Evolutionary conservation across 495 filamentous ascomycete species (phyloP), one percentile per base, ranked within the genome.

Genomic region (Penicillium lividum): DNA sequence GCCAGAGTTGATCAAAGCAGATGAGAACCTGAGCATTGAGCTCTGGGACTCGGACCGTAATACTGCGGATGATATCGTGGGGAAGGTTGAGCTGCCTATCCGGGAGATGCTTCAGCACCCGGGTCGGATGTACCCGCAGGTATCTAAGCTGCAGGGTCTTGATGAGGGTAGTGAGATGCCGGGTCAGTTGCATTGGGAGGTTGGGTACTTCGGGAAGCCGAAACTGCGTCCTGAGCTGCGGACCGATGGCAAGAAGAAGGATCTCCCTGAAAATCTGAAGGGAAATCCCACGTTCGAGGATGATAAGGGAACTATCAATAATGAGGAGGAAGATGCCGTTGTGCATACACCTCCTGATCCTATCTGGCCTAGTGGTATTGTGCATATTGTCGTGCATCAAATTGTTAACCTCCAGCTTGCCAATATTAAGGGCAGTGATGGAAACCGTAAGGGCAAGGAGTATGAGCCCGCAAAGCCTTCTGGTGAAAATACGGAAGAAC

Each of bases 71-170:
- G 93, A 98, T 66, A 88, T 96, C 33, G 91, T 96, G 29, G 93
- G 93, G 49, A 97, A 97, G 68, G 86, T 97, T 8, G 91, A 98
- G 70, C 77, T 98, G 8, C 91, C 89, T 18, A 92, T 98, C 64
- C 91, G 94, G 57, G 91, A 96, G 67, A 86, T 98, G 81, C 93
- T 97, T 55, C 88, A 96, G 64, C 91, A 97, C 67, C 91, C 93
- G 0, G 89, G 91, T 34, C 86, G 86, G 52, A 96, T 96, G 91
- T 93, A 91, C 66, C 87, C 90, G 22, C 90, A 97, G 66, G 81
- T 91, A n/a, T 96, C 92, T 0, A 90, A 88, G 57, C 82, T 97
- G 0, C 75, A 81, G 13, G 92, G 92, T 9, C 82, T 93, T 67
- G 88, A 93, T 53, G 85, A 90, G 42, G 92, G 85, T 43, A 93